phyloP scores from a whole-genome alignment of 352 stramenopile genomes.

The Pythium guiyangense region DNA sequence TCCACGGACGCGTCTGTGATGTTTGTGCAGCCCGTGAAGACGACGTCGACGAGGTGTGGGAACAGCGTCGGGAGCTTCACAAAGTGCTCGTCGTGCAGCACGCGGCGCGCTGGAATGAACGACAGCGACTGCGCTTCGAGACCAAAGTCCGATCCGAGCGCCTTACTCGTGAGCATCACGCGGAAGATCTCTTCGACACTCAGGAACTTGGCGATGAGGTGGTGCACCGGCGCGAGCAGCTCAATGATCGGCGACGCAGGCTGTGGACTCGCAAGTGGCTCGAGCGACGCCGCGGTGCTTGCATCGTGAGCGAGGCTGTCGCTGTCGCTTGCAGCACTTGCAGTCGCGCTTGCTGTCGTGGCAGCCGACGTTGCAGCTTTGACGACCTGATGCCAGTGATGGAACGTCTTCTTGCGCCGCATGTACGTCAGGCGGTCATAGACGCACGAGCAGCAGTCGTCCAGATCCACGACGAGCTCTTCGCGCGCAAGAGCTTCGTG shows the following conservation, averaged over 20 bases:
- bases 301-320: too few relatives aligned
- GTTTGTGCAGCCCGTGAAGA: slow-evolving; percentile 58
- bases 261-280: background rate
- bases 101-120: slow-evolving; percentile 49
- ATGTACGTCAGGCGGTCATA: slow-evolving; percentile 71
- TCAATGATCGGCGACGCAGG: slow-evolving; percentile 6
- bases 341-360: slow-evolving; percentile 3
- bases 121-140: slow-evolving; percentile 31
- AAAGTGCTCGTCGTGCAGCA: slow-evolving; percentile 44
- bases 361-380: slow-evolving; percentile 9
- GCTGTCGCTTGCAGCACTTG: background rate
- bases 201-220: slow-evolving; percentile 39
- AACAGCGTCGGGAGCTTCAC: slow-evolving; percentile 35
- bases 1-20: slow-evolving; percentile 48
- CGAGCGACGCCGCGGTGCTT: background rate
- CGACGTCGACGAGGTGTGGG: slow-evolving; percentile 41
- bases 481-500: slow-evolving; percentile 22
- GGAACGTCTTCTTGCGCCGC: slow-evolving; percentile 76
- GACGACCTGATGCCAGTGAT: slow-evolving; percentile 58
- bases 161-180: slow-evolving; percentile 39
- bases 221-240: slow-evolving; percentile 33
- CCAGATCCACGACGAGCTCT: slow-evolving; percentile 20
- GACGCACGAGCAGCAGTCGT: slow-evolving; percentile 60
- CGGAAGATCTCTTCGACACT: slow-evolving; percentile 50
- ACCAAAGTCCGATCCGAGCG: slow-evolving; percentile 38